Evolutionary conservation across 345 rosid genomes (phyloP), one percentile per base, ranked within the genome.

Genomic region (Melaleuca alternifolia): DNA sequence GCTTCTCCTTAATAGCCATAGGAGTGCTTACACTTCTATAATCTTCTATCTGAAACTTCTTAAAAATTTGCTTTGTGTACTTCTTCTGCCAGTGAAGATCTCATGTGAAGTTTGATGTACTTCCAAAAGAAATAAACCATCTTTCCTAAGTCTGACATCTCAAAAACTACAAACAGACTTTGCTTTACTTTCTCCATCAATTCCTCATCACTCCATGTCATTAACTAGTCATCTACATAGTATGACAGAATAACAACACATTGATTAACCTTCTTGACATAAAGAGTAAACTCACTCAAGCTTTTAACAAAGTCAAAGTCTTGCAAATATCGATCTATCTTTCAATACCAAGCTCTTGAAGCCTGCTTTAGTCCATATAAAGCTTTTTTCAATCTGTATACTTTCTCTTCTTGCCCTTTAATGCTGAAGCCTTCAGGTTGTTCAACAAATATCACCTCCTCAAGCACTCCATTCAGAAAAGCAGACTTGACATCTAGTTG

Each of bases 401-500:
- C n/a, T n/a, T n/a, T n/a, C n/a, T n/a, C n/a, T n/a, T n/a, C n/a
- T n/a, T n/a, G n/a, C n/a, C n/a, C n/a, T n/a, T n/a, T n/a, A n/a
- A n/a, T n/a, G n/a, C n/a, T n/a, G n/a, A n/a, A n/a, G 0, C 84
- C 86, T 6, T 86, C 30, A 10, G 76, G 88, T 50, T 88, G 83
- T 6, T 82, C 83, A 20, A 87, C 61, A 54, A 52, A 54, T 10
- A 85, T 76, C 37, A 75, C 89, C n/a, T 87, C 89, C 6, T n/a
- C 6, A 28, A 87, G 24, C 5, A 2, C 26, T 8, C 87, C 85
- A 85, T 85, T 88, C 0, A 88, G 14, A 23, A 88, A 88, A 11
- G 86, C 79, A 0, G 86, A 83, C n/a, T 85, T 85, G 10, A 88
- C 89, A 59, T 88, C 89, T 4, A 88, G 7, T 24, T 88, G 87